Percentiles rank a stretch among this genome's conserved stretches.
Conservation (phyloP, 2,329 filamentous ascomycete genomes). For the Emergomyces africanus region DNA sequence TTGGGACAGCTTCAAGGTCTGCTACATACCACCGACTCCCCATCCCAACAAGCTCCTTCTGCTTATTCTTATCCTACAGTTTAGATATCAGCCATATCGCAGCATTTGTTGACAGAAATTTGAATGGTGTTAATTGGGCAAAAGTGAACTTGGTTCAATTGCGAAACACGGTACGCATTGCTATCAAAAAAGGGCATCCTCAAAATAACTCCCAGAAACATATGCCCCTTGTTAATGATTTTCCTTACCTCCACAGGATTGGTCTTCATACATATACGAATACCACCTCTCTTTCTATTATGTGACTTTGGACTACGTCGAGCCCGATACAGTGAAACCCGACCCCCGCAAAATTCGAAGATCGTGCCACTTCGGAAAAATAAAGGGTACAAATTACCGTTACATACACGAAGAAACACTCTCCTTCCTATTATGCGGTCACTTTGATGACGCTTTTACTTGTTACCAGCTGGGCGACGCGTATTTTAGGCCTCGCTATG, state of each 20-base stretch:
- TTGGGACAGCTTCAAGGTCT: constrained; percentile 2
- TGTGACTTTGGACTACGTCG: constrained; percentile 2
- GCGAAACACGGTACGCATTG: constrained; percentile 2
- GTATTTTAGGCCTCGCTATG: constrained; percentile 4
- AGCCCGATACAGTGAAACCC: constrained; percentile 2
- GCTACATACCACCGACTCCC: not conserved
- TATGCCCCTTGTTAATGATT: not conserved
- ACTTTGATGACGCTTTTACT: constrained; percentile 3
- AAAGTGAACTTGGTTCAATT: constrained; percentile 4
- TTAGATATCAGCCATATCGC: constrained; percentile 1
- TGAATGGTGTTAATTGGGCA: constrained; percentile 5
- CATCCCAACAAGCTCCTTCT: not conserved
- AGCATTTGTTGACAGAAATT: constrained; percentile 2
- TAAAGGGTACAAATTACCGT: not conserved
- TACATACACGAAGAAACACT: constrained; percentile 7
- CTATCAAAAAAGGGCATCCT: not conserved
- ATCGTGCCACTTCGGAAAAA: constrained; percentile 3
- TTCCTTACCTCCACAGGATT: not conserved
- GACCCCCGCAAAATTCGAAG: constrained; percentile 4
- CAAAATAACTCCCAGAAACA: not conserved
- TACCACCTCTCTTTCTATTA: constrained; percentile 7
- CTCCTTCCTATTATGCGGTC: constrained; percentile 4
- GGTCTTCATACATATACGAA: constrained; percentile 5
- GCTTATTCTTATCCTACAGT: not conserved
- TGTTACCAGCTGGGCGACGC: constrained; percentile 5